Conservation (phyloP, 495 filamentous ascomycete species). For the Podospora pseudocomata region DNA sequence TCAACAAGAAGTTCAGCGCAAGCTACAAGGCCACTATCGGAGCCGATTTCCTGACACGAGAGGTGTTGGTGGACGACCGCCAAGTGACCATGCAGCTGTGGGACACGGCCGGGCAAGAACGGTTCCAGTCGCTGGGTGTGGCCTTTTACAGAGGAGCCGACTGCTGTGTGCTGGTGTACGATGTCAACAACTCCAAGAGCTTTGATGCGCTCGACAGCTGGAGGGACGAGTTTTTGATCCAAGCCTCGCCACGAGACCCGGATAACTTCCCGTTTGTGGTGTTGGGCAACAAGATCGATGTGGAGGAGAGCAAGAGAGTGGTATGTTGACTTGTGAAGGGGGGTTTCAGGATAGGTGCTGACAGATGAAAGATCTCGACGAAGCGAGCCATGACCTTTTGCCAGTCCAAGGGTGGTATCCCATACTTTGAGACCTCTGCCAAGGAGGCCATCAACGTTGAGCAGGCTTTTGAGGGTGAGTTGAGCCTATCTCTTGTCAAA, state of each 20-base stretch:
- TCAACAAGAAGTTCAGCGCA: conserved; percentile 99
- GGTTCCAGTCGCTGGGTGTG: conserved; percentile 95
- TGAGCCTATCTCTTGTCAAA: not conserved
- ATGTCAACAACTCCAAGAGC: conserved; percentile 98
- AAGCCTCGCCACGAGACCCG: conserved; percentile 92
- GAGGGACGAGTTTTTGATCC: conserved; percentile 97
- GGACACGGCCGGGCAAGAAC: conserved; percentile 97
- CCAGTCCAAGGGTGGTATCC: conserved; percentile 92
- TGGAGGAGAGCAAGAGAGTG: conserved; percentile 95
- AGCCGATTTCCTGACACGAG: conserved; percentile 97
- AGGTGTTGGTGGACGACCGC: conserved; percentile 95
- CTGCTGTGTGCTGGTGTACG: conserved; percentile 97
- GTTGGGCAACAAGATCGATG: conserved; percentile 98
- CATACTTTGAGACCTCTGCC: conserved; percentile 98
- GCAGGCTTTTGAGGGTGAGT: conserved; percentile 91
- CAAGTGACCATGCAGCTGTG: conserved; percentile 99
- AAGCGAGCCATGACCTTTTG: conserved; percentile 97
- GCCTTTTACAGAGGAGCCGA: conserved; percentile 98
- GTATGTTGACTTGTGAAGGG: conserved; percentile 38
- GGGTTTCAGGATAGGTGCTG: conserved; percentile 12
- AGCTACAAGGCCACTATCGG: conserved; percentile 99
- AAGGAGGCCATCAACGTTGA: conserved; percentile 99
- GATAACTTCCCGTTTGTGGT: conserved; percentile 98
- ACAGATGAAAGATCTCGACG: conserved; percentile 64
- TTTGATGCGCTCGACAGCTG: conserved; percentile 98